Percentiles rank a stretch among this genome's conserved stretches.
Conservation (phyloP, 2,329 filamentous ascomycete species). For the Cladosporium phlei region DNA sequence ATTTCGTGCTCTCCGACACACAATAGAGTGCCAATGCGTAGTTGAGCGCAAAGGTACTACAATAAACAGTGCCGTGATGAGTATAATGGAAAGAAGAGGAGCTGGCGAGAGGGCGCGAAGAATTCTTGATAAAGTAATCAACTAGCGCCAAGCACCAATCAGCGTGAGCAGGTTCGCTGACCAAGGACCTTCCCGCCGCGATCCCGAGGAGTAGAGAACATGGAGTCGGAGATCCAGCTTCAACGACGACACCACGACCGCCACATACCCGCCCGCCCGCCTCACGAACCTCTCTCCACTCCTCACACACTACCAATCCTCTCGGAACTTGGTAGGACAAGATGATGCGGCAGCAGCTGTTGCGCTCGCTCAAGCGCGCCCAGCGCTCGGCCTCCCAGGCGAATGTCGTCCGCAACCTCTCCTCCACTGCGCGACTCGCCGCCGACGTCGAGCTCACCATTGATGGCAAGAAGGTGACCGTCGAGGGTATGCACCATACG, state of each 20-base stretch:
- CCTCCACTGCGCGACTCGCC: conserved; percentile 69
- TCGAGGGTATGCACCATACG: conserved; percentile 67
- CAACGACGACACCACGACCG: conserved; percentile 12
- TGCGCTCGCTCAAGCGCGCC: conserved; percentile 57
- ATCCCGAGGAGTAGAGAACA: conserved; percentile 40
- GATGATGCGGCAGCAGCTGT: conserved; percentile 62
- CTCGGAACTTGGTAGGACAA: conserved; percentile 27
- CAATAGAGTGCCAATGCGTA: conserved; percentile 57
- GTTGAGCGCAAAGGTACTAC: conserved; percentile 48
- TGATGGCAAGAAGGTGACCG: conserved; percentile 98
- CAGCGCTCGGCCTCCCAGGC: conserved; percentile 41
- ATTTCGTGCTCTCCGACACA: conserved; percentile 55
- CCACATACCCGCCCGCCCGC: conserved; percentile 8
- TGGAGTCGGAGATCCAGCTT: conserved; percentile 22
- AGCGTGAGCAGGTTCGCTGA: not conserved
- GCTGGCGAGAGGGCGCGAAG: not conserved
- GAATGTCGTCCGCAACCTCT: conserved; percentile 71
- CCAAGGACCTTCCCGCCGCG: conserved; percentile 28
- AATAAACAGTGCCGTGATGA: conserved; percentile 57
- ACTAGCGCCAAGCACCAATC: not conserved
- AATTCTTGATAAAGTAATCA: conserved; percentile 1
- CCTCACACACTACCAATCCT: conserved; percentile 20
- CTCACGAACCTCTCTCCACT: conserved; percentile 10
- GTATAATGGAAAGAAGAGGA: conserved; percentile 11
- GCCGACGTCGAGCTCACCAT: conserved; percentile 91